A percentile compares a stretch with the other conserved stretches of the same genome.
phyloP scores from a whole-genome alignment of 179 eudicot species.

The Sideroxylon spinosum region DNA sequence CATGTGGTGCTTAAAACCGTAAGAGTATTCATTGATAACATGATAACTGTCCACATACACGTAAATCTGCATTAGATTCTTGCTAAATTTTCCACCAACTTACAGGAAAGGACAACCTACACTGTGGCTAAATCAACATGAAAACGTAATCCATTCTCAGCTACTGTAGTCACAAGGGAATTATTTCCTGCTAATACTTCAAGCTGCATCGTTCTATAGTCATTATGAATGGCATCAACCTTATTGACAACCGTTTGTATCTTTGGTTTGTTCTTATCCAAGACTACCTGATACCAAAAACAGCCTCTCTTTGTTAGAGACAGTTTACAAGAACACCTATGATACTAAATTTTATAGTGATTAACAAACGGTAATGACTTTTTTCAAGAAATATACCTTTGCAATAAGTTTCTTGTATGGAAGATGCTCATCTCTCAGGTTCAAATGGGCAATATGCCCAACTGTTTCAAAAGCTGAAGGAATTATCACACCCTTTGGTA shows the following conservation, averaged over 20 bases:
- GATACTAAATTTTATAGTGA: neutral
- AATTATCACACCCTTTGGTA: slow-evolving; percentile 59
- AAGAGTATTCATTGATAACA: neutral
- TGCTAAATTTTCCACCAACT: neutral
- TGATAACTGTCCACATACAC: neutral
- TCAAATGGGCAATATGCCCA: slow-evolving; percentile 93
- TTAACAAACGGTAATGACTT: neutral
- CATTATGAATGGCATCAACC: slow-evolving; percentile 67
- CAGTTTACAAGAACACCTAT: neutral
- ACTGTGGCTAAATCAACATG: slow-evolving; percentile 81
- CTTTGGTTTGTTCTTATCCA: slow-evolving; percentile 92
- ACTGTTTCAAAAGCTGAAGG: slow-evolving; percentile 88
- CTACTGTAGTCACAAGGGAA: slow-evolving; percentile 80
- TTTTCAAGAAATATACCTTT: slow-evolving; percentile 42
- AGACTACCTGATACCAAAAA: slow-evolving; percentile 55
- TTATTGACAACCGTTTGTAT: slow-evolving; percentile 94
- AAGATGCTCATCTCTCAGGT: slow-evolving; percentile 75
- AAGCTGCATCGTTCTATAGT: slow-evolving; percentile 89
- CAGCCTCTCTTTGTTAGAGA: slow-evolving; percentile 7
- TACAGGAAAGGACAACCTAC: slow-evolving; percentile 43
- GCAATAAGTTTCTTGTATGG: slow-evolving; percentile 77
- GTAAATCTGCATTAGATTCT: neutral
- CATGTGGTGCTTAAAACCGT: neutral
- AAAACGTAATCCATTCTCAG: slow-evolving; percentile 85
- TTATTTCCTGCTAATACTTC: slow-evolving; percentile 91